Evolutionary conservation across 2,329 filamentous ascomycete species (phyloP), one percentile per base, ranked within the genome.

Genomic region (Penicillium sp.): DNA sequence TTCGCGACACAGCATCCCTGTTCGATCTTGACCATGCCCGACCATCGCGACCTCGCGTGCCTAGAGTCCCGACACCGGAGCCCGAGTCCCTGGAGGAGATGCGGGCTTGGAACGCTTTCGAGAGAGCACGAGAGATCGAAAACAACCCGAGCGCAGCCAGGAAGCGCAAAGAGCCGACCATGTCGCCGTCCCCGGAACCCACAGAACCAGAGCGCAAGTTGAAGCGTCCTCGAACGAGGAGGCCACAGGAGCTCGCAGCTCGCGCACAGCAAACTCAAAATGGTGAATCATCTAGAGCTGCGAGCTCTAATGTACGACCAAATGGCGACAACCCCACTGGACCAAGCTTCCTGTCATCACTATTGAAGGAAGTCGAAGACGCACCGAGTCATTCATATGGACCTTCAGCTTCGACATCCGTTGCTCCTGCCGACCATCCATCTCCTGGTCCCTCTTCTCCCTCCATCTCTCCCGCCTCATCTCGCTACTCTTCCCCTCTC

Each of bases 71-170:
- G 38, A 72, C 72, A 16, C 83, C 83, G 34, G 82, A 86, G 41
- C 84, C 85, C 38, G 90, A 95, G 73, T 89, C 88, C 8, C 78
- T 87, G 41, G 92, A 96, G 65, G 92, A 96, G 73, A 82, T 88
- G 53, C 83, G 87, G 57, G 91, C 93, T 4, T 97, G 93, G 94
- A 91, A 92, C 60, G 91, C 90, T 21, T 87, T 97, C 61, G 92
- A 97, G 65, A 90, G 88, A 72, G 92, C 90, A 43, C 84, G 91
- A 62, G 88, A 92, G 59, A 82, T 84, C 19, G 83, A 89, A 61
- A 81, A 78, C 60, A 74, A 81, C 23, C 72, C 76, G 0, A 72
- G 62, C 45, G 72, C 76, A 50, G 75, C 82, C 41, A 81, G 78
- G 60, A 78, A 79, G 61, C 71, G 73, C 50, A 75, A 87, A 62